These are phyloP conservation scores for Scleroderma bovista DNA, from an alignment of 768 basidiomycete species.

Conservation along the genomic window DNA sequence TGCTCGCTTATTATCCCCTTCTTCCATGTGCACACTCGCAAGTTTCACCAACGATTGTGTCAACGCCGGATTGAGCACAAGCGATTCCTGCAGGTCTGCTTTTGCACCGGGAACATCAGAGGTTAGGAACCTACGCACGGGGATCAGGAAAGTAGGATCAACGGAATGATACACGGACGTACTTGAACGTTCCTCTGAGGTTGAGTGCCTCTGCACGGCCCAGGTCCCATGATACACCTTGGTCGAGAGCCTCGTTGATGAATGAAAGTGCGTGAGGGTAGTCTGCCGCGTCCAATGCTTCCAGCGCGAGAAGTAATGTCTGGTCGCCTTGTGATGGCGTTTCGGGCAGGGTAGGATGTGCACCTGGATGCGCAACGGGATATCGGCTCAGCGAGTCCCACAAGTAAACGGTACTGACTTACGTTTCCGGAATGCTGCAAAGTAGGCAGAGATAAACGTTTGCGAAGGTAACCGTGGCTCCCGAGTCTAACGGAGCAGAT, in stretches of 20 bases:
- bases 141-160: neutral
- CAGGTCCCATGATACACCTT: slow-evolving; percentile 71
- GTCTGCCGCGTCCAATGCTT: slow-evolving; percentile 81
- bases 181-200: slow-evolving; percentile 95
- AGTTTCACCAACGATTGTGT: slow-evolving; percentile 95
- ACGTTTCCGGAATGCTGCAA: slow-evolving; percentile 93
- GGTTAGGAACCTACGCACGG: slow-evolving; percentile 69
- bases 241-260: slow-evolving; percentile 79
- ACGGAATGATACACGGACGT: slow-evolving; percentile 20
- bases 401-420: slow-evolving; percentile 26
- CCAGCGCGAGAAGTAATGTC: slow-evolving; percentile 71
- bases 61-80: slow-evolving; percentile 58
- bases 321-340: slow-evolving; percentile 74
- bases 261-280: slow-evolving; percentile 77
- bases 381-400: slow-evolving; percentile 1
- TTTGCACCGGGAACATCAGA: slow-evolving; percentile 81
- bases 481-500: slow-evolving; percentile 38
- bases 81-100: slow-evolving; percentile 71
- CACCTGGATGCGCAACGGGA: slow-evolving; percentile 34
- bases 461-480: slow-evolving; percentile 81
- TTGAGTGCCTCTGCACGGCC: slow-evolving; percentile 88
- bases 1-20: slow-evolving; percentile 71
- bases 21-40: slow-evolving; percentile 96
- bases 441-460: slow-evolving; percentile 93
- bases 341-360: slow-evolving; percentile 68